These are phyloP conservation scores for Asterella californica DNA, from an alignment of 225 moss, liverwort and hornwort species.

Conservation along the genomic window DNA sequence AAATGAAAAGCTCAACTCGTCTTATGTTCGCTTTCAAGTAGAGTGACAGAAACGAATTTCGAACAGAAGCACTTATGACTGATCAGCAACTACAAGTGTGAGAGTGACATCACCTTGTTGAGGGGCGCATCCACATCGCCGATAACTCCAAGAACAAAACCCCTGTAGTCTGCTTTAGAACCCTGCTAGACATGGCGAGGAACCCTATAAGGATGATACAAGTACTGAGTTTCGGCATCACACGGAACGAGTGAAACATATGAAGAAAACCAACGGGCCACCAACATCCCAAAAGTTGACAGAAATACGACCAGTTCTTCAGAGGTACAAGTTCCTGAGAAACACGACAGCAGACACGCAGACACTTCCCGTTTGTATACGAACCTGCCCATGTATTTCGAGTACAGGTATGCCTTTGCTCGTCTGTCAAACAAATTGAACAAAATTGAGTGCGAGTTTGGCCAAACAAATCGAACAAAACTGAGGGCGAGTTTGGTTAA, in stretches of 20 bases:
- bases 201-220: neutral
- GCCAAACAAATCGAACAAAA: slow-evolving; percentile 8
- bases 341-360: neutral
- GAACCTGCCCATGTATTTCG: slow-evolving; percentile 97
- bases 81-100: neutral
- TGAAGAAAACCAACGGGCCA: neutral
- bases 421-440: slow-evolving; percentile 47
- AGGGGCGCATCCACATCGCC: slow-evolving; percentile 80
- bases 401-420: slow-evolving; percentile 80
- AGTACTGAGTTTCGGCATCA: slow-evolving; percentile 12
- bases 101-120: slow-evolving; percentile 52
- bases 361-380: slow-evolving; percentile 5
- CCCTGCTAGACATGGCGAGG: slow-evolving; percentile 51
- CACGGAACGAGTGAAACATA: neutral
- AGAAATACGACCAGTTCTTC: neutral
- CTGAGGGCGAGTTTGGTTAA: neutral
- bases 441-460: neutral
- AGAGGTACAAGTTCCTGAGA: neutral
- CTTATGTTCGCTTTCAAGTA: too few relatives aligned
- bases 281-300: neutral
- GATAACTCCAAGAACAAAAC: slow-evolving; percentile 90
- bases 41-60: too few relatives aligned
- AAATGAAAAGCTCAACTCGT: too few relatives aligned
- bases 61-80: neutral
- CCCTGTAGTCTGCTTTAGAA: slow-evolving; percentile 86